phyloP scores from a whole-genome alignment of 1,284 basidiomycete species.

The Irpex sp. region DNA sequence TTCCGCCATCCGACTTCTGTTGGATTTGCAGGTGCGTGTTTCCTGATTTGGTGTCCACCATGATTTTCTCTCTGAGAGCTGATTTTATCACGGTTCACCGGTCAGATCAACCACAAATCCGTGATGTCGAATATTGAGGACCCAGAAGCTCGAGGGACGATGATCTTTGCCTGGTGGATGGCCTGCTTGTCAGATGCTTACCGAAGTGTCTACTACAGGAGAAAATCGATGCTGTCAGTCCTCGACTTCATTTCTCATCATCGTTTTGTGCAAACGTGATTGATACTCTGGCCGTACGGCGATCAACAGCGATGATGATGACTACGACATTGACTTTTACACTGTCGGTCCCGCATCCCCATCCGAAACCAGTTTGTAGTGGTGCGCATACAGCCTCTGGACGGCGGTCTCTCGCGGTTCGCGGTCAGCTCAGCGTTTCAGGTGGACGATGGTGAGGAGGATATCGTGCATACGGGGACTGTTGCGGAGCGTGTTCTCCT shows the following conservation, averaged over 20 bases:
- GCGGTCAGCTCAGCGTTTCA: conserved; percentile 68
- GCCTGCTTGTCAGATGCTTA: conserved; percentile 56
- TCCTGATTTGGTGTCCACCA: neutral
- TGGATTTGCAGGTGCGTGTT: conserved; percentile 58
- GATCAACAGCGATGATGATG: conserved; percentile 47
- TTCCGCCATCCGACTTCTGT: conserved; percentile 67
- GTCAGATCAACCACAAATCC: conserved; percentile 74
- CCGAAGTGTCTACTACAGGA: conserved; percentile 53
- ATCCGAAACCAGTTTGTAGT: conserved; percentile 54
- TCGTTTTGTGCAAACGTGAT: neutral
- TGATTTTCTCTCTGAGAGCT: neutral
- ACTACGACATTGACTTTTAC: conserved; percentile 76
- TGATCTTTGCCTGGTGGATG: conserved; percentile 84
- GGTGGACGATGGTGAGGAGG: conserved; percentile 68
- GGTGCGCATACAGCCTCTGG: conserved; percentile 73
- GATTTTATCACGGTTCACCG: neutral
- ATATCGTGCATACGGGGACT: conserved; percentile 75
- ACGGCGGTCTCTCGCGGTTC: conserved; percentile 75
- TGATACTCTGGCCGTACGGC: neutral
- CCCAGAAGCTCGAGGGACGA: conserved; percentile 65
- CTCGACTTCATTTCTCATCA: conserved; percentile 16
- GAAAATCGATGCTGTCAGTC: conserved; percentile 61
- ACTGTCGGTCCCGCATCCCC: conserved; percentile 56
- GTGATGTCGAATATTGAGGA: conserved; percentile 65
- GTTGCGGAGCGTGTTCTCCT: conserved; percentile 69